These are phyloP conservation scores for Nigrospora oryzae DNA, from an alignment of 2,329 filamentous ascomycete species.

Conservation along the genomic window DNA sequence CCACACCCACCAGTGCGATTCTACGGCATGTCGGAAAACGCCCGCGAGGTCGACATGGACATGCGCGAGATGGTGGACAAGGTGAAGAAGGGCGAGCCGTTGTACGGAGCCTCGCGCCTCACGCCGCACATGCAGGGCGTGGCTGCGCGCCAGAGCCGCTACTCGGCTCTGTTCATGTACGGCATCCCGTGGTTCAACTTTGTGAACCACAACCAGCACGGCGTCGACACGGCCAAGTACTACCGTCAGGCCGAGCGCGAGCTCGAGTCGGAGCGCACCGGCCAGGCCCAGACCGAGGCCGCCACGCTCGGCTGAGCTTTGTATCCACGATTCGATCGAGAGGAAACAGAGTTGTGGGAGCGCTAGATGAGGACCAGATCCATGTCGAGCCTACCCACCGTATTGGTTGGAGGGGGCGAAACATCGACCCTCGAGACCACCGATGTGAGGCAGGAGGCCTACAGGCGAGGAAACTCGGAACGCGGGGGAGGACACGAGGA, in stretches of 20 bases:
- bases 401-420: too few relatives aligned
- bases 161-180: conserved; percentile 75
- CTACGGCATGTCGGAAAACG: conserved; percentile 90
- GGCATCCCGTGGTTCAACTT: conserved; percentile 96
- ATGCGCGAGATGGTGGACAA: conserved; percentile 98
- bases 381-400: too few relatives aligned
- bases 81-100: conserved; percentile 82
- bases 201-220: conserved; percentile 92
- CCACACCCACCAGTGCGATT: conserved; percentile 62
- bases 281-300: conserved; percentile 3
- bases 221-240: conserved; percentile 97
- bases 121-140: conserved; percentile 90
- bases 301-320: conserved; percentile 1
- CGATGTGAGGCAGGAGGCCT: too few relatives aligned
- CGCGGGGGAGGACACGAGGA: too few relatives aligned
- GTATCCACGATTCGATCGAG: too few relatives aligned
- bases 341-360: too few relatives aligned
- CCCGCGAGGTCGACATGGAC: conserved; percentile 86
- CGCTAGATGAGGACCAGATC: too few relatives aligned
- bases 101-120: conserved; percentile 75
- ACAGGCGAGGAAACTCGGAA: too few relatives aligned
- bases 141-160: conserved; percentile 84
- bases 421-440: too few relatives aligned
- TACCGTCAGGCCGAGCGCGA: conserved; percentile 93
- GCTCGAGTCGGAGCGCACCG: conserved; percentile 62